These are phyloP conservation scores for Carex cristatella DNA, from an alignment of 176 grass and related monocot species.

Conservation along the genomic window DNA sequence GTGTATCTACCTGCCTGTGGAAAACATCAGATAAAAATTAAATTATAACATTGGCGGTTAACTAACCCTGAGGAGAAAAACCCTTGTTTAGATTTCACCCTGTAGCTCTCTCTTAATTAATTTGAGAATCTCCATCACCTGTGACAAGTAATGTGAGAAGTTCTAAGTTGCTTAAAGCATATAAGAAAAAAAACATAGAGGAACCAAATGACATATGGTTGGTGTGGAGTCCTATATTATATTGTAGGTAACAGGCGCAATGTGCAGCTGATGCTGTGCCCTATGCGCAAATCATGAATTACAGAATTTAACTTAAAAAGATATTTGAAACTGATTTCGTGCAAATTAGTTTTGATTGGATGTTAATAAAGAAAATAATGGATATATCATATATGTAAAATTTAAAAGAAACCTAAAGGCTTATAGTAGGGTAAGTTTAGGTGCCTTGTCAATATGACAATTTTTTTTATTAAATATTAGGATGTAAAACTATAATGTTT, in stretches of 20 bases:
- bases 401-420: background rate
- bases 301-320: background rate
- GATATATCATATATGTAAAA: background rate
- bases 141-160: background rate
- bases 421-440: background rate
- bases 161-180: slow-evolving; percentile 1
- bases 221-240: background rate
- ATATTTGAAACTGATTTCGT: background rate
- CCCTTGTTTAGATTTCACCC: slow-evolving; percentile 36
- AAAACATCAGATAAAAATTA: background rate
- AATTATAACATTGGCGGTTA: background rate
- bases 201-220: background rate
- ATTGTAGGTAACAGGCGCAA: background rate
- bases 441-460: background rate
- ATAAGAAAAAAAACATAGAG: background rate
- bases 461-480: background rate
- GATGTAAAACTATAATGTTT: background rate
- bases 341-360: background rate
- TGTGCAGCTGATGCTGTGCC: background rate
- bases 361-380: background rate
- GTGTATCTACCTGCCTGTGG: background rate
- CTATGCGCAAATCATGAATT: background rate
- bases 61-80: background rate
- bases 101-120: slow-evolving; percentile 51
- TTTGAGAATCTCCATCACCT: slow-evolving; percentile 65